Conservation (phyloP, 2,329 filamentous ascomycete genomes). For the Coniella vitis region DNA sequence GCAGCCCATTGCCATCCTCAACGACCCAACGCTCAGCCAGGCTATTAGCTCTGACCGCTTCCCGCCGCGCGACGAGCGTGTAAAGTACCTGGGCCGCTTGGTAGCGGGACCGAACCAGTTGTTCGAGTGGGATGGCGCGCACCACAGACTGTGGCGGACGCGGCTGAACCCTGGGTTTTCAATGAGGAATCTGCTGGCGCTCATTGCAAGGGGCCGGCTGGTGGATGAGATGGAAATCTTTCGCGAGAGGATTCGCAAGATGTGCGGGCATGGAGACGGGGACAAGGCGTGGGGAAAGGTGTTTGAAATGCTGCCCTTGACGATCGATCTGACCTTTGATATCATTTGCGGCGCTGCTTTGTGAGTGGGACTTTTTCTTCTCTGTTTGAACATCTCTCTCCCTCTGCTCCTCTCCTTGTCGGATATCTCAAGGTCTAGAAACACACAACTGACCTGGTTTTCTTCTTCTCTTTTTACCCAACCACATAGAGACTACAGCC, state of each 20-base stretch:
- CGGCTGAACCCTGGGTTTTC: constrained; percentile 10
- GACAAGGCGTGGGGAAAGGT: not conserved
- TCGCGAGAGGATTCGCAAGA: not conserved
- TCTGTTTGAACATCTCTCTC: not conserved
- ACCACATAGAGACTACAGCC: constrained; percentile 4
- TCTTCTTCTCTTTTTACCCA: too few relatives aligned
- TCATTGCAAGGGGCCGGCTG: not conserved
- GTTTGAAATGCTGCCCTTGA: constrained; percentile 5
- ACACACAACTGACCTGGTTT: too few relatives aligned
- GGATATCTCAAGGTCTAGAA: too few relatives aligned
- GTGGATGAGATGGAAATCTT: constrained; percentile 7
- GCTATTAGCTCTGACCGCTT: not conserved
- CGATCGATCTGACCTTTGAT: constrained; percentile 11
- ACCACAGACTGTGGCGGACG: constrained; percentile 5
- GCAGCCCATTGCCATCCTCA: constrained; percentile 11
- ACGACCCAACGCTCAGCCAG: constrained; percentile 8
- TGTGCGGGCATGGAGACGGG: not conserved
- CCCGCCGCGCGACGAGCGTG: constrained; percentile 6
- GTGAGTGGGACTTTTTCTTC: not conserved
- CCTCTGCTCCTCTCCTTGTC: too few relatives aligned
- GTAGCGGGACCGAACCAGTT: not conserved
- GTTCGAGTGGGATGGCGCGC: constrained; percentile 6
- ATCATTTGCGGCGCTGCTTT: constrained; percentile 9
- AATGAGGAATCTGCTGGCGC: constrained; percentile 1
- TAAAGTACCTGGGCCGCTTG: not conserved